These are phyloP conservation scores for Diplocarpon rosae DNA, from an alignment of 2,329 filamentous ascomycete genomes.

Conservation along the genomic window DNA sequence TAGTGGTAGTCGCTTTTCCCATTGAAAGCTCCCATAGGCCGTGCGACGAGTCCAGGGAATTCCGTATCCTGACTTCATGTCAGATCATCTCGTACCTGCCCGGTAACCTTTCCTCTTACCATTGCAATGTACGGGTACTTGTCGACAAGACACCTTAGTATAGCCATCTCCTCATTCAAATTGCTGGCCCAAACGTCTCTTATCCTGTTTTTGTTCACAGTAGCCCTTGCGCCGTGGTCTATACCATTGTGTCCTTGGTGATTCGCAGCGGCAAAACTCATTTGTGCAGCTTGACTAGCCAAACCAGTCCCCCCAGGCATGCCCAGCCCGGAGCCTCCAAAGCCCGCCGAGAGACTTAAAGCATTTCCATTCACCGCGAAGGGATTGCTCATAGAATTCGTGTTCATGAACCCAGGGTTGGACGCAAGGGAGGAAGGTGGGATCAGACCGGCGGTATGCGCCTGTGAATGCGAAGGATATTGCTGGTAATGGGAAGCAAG, in stretches of 20 bases:
- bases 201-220: constrained; percentile 66
- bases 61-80: constrained; percentile 67
- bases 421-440: constrained; percentile 48
- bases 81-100: constrained; percentile 11
- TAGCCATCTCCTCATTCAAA: constrained; percentile 78
- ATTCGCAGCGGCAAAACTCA: constrained; percentile 67
- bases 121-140: constrained; percentile 95
- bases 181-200: constrained; percentile 94
- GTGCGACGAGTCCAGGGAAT: constrained; percentile 93
- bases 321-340: constrained; percentile 41
- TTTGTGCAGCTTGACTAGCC: constrained; percentile 75
- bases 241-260: constrained; percentile 47
- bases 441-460: constrained; percentile 33
- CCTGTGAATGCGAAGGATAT: constrained; percentile 35
- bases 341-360: constrained; percentile 47
- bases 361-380: constrained; percentile 44
- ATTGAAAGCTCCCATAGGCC: constrained; percentile 88
- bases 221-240: constrained; percentile 42
- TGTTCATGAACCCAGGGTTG: constrained; percentile 61
- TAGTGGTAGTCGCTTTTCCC: constrained; percentile 98
- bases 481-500: constrained; percentile 33
- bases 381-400: constrained; percentile 56
- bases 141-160: constrained; percentile 72
- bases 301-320: constrained; percentile 54
- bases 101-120: constrained; percentile 45